Evolutionary conservation across 164 flowering plant genomes (phyloP).

Genomic region (Vitis rupestris): DNA sequence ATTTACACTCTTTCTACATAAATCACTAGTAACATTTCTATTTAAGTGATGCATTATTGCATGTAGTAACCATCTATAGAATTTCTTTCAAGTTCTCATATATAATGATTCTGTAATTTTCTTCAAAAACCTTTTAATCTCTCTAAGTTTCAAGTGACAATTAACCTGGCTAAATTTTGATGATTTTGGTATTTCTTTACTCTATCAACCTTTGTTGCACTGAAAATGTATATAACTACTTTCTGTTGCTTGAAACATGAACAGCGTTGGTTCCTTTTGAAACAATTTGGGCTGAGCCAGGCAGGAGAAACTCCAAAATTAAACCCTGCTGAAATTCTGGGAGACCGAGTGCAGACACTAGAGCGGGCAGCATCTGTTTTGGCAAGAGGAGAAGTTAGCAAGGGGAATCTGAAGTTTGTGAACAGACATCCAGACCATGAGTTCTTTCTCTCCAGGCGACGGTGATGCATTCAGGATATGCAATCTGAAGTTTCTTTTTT

Average conservation of each 20-base stretch:
- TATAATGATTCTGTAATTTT: too few relatives aligned
- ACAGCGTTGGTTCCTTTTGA: conserved; percentile 67
- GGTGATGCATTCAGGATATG: too few relatives aligned
- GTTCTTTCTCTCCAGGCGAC: too few relatives aligned
- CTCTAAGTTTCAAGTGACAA: too few relatives aligned
- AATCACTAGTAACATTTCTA: too few relatives aligned
- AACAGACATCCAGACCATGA: conserved; percentile 59
- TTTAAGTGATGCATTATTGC: too few relatives aligned
- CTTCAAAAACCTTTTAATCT: too few relatives aligned
- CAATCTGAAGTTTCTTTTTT: too few relatives aligned
- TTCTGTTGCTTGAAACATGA: not conserved
- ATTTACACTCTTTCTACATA: too few relatives aligned
- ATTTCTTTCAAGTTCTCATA: too few relatives aligned
- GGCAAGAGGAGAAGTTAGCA: conserved; percentile 52
- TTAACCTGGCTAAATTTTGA: not conserved
- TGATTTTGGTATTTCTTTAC: not conserved
- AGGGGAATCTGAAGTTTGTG: conserved; percentile 27
- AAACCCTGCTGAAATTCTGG: conserved; percentile 31
- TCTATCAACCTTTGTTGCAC: not conserved
- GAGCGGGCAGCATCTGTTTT: conserved; percentile 53
- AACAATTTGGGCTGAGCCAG: conserved; percentile 13
- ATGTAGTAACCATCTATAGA: too few relatives aligned
- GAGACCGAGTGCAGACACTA: conserved; percentile 52
- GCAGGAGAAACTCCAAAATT: conserved; percentile 6
- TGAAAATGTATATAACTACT: not conserved